Evolutionary conservation across 495 filamentous ascomycete genomes (phyloP), one percentile per base, ranked within the genome.

Genomic region (Neurospora sp.): DNA sequence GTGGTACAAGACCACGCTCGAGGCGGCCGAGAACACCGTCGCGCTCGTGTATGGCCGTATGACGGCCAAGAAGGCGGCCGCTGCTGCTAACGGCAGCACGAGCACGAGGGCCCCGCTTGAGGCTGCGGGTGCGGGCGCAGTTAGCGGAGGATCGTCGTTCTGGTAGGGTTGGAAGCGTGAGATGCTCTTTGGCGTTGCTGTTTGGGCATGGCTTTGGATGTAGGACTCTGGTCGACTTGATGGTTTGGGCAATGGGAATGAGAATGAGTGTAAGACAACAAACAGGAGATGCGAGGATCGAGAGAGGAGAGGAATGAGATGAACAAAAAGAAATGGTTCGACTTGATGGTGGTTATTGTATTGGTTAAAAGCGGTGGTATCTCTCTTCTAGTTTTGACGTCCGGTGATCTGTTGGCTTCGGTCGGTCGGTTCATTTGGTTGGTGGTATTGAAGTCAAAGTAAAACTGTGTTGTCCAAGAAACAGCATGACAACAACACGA

Each of bases 1-100:
- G 70, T 91, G 90, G 89, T 88, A 73, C 38, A 72, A 69, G 4
- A 79, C 77, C 8, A 77, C 77, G 2, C 69, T 71, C 42, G 79
- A 81, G 39, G 73, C 42, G 18, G 82, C 80, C 27, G 77, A 80
- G 74, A 78, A 76, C 62, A 80, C 78, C 72, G 75, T 83, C 1
- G 73, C 70, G 8, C 37, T 39, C 8, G 73, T 41, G 8, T 76
- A 75, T 35, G 70, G 72, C 39, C 66, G 73, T 16, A 10, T 74
- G 41, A 75, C 71, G 12, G 72, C 72, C 10, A 75, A 72, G 16
- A 66, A 59, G 14, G 66, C 66, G 59, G 69, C 46, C 39, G 31
- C 18, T 1, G 38, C 14, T 66, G 27, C 27, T 66, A 35, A 66
- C 12, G 54, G 54, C 14, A 54, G 20, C 7, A 54, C n/a, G n/a